A percentile compares a stretch with the other conserved stretches of the same genome.
These are phyloP conservation scores for Magnusiomyces suaveolens DNA, from an alignment of 1,139 yeast species.

Conservation along the genomic window DNA sequence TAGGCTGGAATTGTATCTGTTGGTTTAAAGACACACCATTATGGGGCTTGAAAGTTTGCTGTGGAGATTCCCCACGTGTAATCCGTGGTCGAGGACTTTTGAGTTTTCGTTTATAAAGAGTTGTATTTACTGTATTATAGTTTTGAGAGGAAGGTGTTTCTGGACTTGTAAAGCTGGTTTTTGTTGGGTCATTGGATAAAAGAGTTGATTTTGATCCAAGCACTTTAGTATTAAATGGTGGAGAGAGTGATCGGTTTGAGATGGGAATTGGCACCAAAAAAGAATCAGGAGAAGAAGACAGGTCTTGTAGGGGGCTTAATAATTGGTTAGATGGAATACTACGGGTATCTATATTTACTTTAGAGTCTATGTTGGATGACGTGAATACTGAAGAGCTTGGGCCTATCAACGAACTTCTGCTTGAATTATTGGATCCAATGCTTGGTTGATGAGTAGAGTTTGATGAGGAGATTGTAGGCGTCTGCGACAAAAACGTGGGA, in stretches of 20 bases:
- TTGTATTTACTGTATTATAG: too few relatives aligned
- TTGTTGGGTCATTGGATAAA: not conserved
- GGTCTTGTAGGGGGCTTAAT: not conserved
- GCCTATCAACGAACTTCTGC: too few relatives aligned
- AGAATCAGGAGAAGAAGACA: not conserved
- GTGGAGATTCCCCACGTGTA: not conserved
- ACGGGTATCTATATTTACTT: too few relatives aligned
- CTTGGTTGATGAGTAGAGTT: not conserved
- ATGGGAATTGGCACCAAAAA: not conserved
- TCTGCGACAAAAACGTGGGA: too few relatives aligned
- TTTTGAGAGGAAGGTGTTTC: not conserved
- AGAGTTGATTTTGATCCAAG: too few relatives aligned
- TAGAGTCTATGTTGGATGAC: too few relatives aligned
- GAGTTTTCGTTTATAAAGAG: not conserved
- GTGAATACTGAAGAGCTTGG: too few relatives aligned
- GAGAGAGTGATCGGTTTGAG: not conserved
- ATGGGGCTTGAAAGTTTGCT: not conserved
- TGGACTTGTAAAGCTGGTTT: not conserved
- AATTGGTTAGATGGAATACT: too few relatives aligned
- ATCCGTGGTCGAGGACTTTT: not conserved
- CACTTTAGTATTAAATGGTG: too few relatives aligned
- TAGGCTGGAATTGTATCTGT: not conserved
- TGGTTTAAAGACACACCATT: not conserved
- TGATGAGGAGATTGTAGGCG: too few relatives aligned
- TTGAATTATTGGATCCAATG: too few relatives aligned